Base-by-base conservation (phyloP, 2,329 filamentous ascomycete genomes). In the Mycosphaerella arachidis region DNA sequence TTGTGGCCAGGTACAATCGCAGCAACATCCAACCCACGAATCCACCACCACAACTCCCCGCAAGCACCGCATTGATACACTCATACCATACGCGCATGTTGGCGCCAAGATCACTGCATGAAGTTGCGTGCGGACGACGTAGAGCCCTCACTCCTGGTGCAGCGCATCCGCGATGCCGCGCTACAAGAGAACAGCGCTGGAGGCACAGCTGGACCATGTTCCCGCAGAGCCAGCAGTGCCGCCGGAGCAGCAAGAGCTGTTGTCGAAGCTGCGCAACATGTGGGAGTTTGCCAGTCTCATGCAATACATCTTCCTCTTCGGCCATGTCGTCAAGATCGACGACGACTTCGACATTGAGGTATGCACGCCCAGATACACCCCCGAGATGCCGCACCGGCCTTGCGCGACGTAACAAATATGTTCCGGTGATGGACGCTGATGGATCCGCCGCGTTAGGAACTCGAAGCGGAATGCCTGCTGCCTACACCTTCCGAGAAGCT, bases 271-370 rank as follows among this genome's bases (percentile, higher is more conserved):
- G 67, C 86, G 93, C 64, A 94, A 90, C 73, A 92, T 90, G 82
- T 97, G 93, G 92, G 90, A 97, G 75, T 97, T 97, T 76, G 91
- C 93, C 62, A 93, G 92, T 71, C 79, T 97, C 7, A 92, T 89
- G 77, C 93, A 99, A 77, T 99, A 92, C 83, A 90, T 97, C 62
- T 90, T 88, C 73, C 85, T 93, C 45, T 99, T 99, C 75, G 92
- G 93, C 63, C 87, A 89, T 70, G 87, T 87, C 48, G 87, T 96
- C 73, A 97, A 96, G 78, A 90, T 97, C 66, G 88, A 94, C 68
- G 89, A 95, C 63, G 86, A 89, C 71, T 82, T 97, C 64, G 91
- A 93, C 71, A 89, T 97, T 65, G 92, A 97, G 79, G 94, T 96
- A 84, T 70, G 78, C 53, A 54, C 35, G 35, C 24, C 40, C 48